A percentile compares a stretch with the other conserved stretches of the same genome.
Evolutionary conservation across 768 basidiomycete genomes (phyloP).

Genomic region (Obba rivulosa): DNA sequence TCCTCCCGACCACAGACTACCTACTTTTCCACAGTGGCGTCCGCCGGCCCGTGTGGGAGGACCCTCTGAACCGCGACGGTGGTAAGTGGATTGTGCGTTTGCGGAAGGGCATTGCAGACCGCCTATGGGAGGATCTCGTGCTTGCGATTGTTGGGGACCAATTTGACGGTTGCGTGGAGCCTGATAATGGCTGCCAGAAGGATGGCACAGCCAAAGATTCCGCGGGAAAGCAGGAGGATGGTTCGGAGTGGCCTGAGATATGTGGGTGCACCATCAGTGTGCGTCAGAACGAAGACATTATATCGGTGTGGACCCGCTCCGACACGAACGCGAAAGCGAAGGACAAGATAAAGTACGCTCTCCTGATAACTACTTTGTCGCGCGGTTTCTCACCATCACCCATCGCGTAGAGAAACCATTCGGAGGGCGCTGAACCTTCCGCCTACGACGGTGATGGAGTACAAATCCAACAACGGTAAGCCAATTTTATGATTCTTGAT

Average conservation of each 20-base stretch:
- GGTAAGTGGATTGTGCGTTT: slow-evolving; percentile 96
- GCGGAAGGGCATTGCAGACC: slow-evolving; percentile 84
- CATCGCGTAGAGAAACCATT: slow-evolving; percentile 64
- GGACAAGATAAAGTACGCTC: slow-evolving; percentile 73
- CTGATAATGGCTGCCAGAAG: slow-evolving; percentile 25
- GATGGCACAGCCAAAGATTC: slow-evolving; percentile 17
- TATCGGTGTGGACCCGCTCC: slow-evolving; percentile 87
- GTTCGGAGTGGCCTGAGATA: slow-evolving; percentile 68
- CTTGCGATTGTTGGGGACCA: slow-evolving; percentile 87
- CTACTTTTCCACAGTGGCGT: slow-evolving; percentile 86
- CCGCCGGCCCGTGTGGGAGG: slow-evolving; percentile 93
- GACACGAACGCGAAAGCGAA: slow-evolving; percentile 72
- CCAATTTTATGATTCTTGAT: neutral
- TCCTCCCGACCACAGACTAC: slow-evolving; percentile 90
- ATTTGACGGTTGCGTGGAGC: slow-evolving; percentile 62
- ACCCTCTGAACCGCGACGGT: slow-evolving; percentile 79
- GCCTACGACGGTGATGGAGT: slow-evolving; percentile 80
- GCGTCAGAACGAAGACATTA: slow-evolving; percentile 88
- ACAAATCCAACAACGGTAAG: slow-evolving; percentile 88
- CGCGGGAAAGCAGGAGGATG: slow-evolving; percentile 32
- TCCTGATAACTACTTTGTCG: neutral
- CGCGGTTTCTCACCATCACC: slow-evolving; percentile 1
- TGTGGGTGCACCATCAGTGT: slow-evolving; percentile 96
- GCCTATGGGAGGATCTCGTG: slow-evolving; percentile 87
- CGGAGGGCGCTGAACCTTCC: slow-evolving; percentile 72